Evolutionary conservation across 164 flowering plant species (phyloP).

Genomic region (Umbellularia californica): DNA sequence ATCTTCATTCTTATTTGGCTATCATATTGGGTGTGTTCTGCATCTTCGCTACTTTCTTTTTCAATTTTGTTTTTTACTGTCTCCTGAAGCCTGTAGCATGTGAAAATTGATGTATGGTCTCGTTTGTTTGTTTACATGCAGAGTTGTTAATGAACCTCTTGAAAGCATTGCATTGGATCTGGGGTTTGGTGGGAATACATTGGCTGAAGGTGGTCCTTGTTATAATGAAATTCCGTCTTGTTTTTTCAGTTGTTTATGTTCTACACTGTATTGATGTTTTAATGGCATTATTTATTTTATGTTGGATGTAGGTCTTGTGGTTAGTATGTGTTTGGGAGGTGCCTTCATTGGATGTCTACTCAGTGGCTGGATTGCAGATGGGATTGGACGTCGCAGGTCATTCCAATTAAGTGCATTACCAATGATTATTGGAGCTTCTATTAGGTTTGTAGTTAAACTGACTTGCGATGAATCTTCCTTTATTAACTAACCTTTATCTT

Average conservation of each 20-base stretch:
- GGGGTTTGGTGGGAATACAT: constrained; percentile 77
- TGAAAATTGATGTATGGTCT: neutral
- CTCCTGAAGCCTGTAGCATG: neutral
- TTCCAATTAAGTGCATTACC: constrained; percentile 93
- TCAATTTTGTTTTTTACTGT: neutral
- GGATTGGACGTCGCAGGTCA: constrained; percentile 83
- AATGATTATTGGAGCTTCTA: constrained; percentile 81
- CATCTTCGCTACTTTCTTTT: neutral
- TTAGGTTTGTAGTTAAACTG: constrained; percentile 46
- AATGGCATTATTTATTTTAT: constrained; percentile 3
- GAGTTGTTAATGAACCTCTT: constrained; percentile 93
- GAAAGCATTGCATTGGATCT: constrained; percentile 81
- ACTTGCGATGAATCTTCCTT: neutral
- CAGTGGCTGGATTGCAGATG: constrained; percentile 94
- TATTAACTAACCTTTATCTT: neutral
- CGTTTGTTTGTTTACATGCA: constrained; percentile 17
- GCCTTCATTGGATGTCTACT: constrained; percentile 76
- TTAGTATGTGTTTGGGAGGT: constrained; percentile 89
- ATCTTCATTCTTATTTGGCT: constrained; percentile 76
- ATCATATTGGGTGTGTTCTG: constrained; percentile 75
- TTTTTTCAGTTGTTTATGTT: neutral
- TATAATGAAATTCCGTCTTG: neutral
- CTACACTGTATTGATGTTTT: neutral
- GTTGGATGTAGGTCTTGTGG: constrained; percentile 72
- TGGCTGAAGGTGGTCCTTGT: constrained; percentile 87